These are phyloP conservation scores for Scheffersomyces segobiensis DNA, from an alignment of 1,139 yeast species.

Conservation along the genomic window DNA sequence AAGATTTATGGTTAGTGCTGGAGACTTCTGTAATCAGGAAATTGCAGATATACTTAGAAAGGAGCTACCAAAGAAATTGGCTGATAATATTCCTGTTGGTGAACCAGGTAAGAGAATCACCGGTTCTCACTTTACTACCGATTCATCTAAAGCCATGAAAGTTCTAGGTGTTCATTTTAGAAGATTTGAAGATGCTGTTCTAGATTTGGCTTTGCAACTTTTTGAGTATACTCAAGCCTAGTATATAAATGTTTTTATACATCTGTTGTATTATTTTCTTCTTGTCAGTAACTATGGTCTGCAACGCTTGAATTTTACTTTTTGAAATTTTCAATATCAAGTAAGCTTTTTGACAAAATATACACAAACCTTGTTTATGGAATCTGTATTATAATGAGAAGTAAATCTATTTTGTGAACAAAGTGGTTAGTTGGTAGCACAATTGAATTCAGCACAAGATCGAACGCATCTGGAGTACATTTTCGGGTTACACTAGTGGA, in stretches of 20 bases:
- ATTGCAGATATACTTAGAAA: constrained; percentile 23
- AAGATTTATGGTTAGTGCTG: constrained; percentile 14
- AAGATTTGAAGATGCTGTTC: constrained; percentile 12
- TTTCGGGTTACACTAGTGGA: neutral
- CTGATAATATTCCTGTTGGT: constrained; percentile 17
- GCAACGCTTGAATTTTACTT: neutral
- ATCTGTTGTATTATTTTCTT: neutral
- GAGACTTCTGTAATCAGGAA: constrained; percentile 22
- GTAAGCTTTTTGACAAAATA: neutral
- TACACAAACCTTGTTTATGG: neutral
- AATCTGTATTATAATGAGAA: neutral
- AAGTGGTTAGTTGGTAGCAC: neutral
- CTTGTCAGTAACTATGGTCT: neutral
- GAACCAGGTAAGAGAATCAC: constrained; percentile 19
- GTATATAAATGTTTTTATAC: neutral
- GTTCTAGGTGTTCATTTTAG: constrained; percentile 18
- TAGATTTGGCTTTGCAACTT: constrained; percentile 8
- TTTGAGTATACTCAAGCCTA: neutral
- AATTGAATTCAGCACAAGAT: neutral
- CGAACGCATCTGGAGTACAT: neutral
- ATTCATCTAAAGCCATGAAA: constrained; percentile 17
- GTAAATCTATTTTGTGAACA: no score
- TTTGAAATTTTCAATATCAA: neutral
- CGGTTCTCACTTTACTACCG: constrained; percentile 22
- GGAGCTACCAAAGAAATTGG: constrained; percentile 1